Conservation (phyloP, 805 yeast species). For the Cephaloascus albidus region DNA sequence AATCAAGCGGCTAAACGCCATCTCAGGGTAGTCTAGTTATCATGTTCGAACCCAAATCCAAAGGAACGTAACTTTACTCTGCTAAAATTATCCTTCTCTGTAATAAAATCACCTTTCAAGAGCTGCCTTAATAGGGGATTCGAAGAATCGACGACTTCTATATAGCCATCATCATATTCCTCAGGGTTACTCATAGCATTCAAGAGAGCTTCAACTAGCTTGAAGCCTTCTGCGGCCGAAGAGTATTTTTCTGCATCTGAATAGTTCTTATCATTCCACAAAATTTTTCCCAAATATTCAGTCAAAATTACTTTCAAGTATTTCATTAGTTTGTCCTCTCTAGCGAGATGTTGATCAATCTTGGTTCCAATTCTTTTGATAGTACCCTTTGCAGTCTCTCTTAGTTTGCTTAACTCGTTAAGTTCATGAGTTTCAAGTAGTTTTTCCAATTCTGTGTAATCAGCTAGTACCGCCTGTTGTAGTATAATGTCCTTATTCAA, state of each 20-base stretch:
- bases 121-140: neutral
- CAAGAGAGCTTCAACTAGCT: neutral
- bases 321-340: neutral
- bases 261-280: neutral
- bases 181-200: neutral
- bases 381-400: neutral
- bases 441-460: neutral
- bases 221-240: neutral
- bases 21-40: too few species aligned
- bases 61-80: neutral
- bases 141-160: neutral
- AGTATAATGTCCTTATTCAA: neutral
- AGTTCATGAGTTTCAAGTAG: neutral
- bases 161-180: neutral
- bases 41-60: neutral
- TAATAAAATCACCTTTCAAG: neutral
- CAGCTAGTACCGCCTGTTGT: neutral
- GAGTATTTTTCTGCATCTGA: neutral
- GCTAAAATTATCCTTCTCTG: neutral
- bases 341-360: neutral
- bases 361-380: neutral
- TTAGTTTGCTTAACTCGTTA: neutral
- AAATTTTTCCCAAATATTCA: neutral
- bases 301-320: neutral
- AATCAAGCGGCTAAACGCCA: too few species aligned